A percentile compares a stretch with the other conserved stretches of the same genome.
Evolutionary conservation across 1,139 yeast species (phyloP).

Genomic region (Kluyveromyces sp.): DNA sequence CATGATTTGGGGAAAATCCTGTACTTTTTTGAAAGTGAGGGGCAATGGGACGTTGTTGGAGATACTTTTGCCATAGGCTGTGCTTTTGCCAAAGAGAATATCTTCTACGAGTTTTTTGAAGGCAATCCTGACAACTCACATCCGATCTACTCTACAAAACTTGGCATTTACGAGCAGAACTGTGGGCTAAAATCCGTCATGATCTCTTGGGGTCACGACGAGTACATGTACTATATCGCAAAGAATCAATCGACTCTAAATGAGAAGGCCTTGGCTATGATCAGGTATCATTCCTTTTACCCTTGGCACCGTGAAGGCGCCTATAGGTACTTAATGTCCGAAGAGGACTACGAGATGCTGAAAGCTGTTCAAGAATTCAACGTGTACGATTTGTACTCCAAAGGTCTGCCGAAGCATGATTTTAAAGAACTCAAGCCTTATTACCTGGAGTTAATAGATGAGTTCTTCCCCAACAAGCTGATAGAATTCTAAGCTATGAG

Average conservation of each 20-base stretch:
- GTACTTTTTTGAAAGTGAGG: slow-evolving; percentile 63
- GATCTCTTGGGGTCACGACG: slow-evolving; percentile 78
- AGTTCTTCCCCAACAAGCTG: slow-evolving; percentile 51
- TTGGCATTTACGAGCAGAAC: slow-evolving; percentile 56
- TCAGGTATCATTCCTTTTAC: slow-evolving; percentile 66
- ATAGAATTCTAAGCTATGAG: slow-evolving; percentile 44
- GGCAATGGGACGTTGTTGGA: slow-evolving; percentile 82
- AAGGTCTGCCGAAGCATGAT: slow-evolving; percentile 44
- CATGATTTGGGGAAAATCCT: slow-evolving; percentile 66
- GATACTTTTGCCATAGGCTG: slow-evolving; percentile 76
- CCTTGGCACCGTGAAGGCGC: slow-evolving; percentile 75
- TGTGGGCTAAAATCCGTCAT: slow-evolving; percentile 67
- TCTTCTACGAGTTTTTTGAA: slow-evolving; percentile 54
- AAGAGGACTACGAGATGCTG: slow-evolving; percentile 54
- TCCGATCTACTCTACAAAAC: slow-evolving; percentile 59
- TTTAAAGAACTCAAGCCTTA: slow-evolving; percentile 47
- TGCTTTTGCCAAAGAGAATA: slow-evolving; percentile 51
- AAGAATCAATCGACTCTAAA: slow-evolving; percentile 58
- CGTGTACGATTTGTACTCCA: slow-evolving; percentile 62
- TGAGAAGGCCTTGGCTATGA: slow-evolving; percentile 64
- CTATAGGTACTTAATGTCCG: slow-evolving; percentile 58
- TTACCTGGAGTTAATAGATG: slow-evolving; percentile 57
- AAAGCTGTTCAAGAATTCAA: slow-evolving; percentile 61
- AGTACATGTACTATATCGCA: slow-evolving; percentile 68
- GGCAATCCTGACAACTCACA: slow-evolving; percentile 55